Conservation (phyloP, 2,329 filamentous ascomycete genomes). For the Monosporascus sp. region DNA sequence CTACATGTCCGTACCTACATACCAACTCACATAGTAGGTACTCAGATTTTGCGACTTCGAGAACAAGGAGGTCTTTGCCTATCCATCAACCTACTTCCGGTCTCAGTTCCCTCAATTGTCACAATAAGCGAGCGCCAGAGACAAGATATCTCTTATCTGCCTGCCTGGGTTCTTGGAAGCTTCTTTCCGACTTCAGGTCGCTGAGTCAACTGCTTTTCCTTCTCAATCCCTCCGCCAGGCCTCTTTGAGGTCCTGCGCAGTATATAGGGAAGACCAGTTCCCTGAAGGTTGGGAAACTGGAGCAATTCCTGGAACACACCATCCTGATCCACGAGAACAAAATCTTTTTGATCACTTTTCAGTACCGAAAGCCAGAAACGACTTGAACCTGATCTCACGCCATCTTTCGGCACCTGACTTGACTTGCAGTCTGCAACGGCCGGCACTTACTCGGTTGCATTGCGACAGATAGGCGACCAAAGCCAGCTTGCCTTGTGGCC, state of each 20-base stretch:
- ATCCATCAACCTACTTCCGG: conserved; percentile 10
- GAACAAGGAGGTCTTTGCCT: conserved; percentile 20
- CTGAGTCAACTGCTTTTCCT: conserved; percentile 18
- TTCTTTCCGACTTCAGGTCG: conserved; percentile 21
- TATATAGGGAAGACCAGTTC: conserved; percentile 18
- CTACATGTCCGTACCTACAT: too few relatives aligned
- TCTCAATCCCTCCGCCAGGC: conserved; percentile 1
- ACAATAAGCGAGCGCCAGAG: conserved; percentile 17
- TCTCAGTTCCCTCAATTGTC: conserved; percentile 13
- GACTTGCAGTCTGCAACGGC: background rate
- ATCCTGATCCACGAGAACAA: conserved; percentile 11
- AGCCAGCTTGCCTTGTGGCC: background rate
- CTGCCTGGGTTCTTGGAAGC: conserved; percentile 19
- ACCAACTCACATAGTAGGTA: background rate
- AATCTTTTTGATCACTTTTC: background rate
- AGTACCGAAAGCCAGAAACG: background rate
- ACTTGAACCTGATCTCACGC: background rate
- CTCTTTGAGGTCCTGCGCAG: conserved; percentile 11
- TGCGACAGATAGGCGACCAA: background rate
- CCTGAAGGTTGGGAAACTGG: conserved; percentile 14
- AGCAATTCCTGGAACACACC: conserved; percentile 21
- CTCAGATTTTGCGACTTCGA: conserved; percentile 21
- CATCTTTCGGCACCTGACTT: background rate
- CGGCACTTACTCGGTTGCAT: background rate
- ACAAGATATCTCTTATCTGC: conserved; percentile 11